Evolutionary conservation across 2,329 filamentous ascomycete species (phyloP), one percentile per base, ranked within the genome.

Genomic region (Aspergillus sp.): DNA sequence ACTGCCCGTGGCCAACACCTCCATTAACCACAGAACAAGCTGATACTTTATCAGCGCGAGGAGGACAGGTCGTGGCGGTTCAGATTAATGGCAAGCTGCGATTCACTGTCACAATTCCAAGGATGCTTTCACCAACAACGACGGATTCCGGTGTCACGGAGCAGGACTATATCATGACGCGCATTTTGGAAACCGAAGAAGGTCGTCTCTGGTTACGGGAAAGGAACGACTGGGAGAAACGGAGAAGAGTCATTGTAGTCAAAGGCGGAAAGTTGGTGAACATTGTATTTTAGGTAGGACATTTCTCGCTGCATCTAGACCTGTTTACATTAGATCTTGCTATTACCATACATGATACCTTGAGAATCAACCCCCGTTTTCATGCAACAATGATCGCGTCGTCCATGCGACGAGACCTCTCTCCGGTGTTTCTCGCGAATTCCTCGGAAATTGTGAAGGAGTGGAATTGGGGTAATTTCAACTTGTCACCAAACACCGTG

Each of bases 51-150:
- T 83, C 62, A 71, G 87, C 63, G 75, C 82, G 65, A 74, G 81
- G 53, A 73, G 81, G 50, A 70, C 80, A 61, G 78, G 74, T 61
- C 74, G 82, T 70, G 5, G 88, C 88, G 0, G 86, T 96, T 15
- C 89, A 92, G 67, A 76, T 96, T 60, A 91, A 96, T 68, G 91
- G 91, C n/a, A 92, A 89, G 72, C 74, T 90, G 61, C 85, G 85
- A 38, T 88, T 88, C 60, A 84, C 84, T 1, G 81, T 88, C n/a
- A 79, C 86, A 2, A 85, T 95, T 22, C 80, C 84, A 1, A 79
- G 80, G 26, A 77, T 81, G 43, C 72, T 81, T 3, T 67, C 68
- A 0, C 71, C 71, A 1, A 66, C 84, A 24, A 62, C 60, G 18
- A 22, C 54, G n/a, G 63, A 65, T 15, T 12, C 59, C 20, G 58